Base-by-base conservation (phyloP, 768 basidiomycete species). In the Phylloporus sp. region DNA sequence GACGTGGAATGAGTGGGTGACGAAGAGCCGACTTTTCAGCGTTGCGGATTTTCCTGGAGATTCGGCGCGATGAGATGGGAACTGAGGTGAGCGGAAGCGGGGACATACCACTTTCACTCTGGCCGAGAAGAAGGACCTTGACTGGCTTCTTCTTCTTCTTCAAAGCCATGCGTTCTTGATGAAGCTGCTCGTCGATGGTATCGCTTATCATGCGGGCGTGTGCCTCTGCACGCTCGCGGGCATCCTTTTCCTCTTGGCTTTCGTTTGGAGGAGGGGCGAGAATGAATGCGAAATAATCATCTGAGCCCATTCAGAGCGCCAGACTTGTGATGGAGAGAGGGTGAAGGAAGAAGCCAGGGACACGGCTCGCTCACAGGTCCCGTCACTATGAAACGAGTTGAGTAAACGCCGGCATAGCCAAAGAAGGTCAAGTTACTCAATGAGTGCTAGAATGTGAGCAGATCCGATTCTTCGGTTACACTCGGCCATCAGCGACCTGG, bases 121-220 rank as follows among this genome's bases (percentile, higher is more conserved):
- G 84, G 15, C 86, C 86, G 6, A 90, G 74, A 36, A 90, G 71
- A 46, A 90, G 69, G 26, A 90, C 70, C 60, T 86, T 88, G 52
- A 89, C 80, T 0, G 86, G 81, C 53, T 74, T 76, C 66, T 77
- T 81, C 62, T 75, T 81, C 67, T 75, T 81, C 68, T 71, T 82
- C 46, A 80, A 66, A 1, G 69, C 71, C 13, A 75, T 73, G 51
- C 69, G 75, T 61, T 89, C 87, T 43, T 70, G 72, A 40, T 77
- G 75, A 34, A 90, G 68, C 62, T 80, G 76, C 44, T 84, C 84
- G 71, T 90, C 88, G 49, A 90, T 90, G 50, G 79, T 75, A 34
- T 89, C 84, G 64, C 82, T 79, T 34, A 84, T 69, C 51, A 73
- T 69, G 57, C 77, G 75, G 0, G 84, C 87, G 47, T 81, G 77